These are phyloP conservation scores for Penicillium sp. DNA, from an alignment of 2,329 filamentous ascomycete species.

Conservation along the genomic window DNA sequence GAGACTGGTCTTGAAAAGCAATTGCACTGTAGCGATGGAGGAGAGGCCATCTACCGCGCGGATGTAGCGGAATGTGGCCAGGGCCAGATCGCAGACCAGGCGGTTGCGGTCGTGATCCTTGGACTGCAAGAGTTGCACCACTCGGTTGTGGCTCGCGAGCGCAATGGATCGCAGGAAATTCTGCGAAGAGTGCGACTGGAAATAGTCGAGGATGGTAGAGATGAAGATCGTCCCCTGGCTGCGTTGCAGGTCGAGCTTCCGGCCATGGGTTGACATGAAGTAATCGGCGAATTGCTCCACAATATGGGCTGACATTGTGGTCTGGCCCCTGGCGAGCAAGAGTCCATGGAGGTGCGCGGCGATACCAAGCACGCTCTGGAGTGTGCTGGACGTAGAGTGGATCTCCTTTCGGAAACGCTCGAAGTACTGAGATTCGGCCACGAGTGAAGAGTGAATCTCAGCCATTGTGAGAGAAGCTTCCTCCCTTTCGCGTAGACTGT, in stretches of 20 bases:
- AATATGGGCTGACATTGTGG: conserved; percentile 28
- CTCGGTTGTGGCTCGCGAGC: conserved; percentile 38
- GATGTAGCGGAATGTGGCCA: conserved; percentile 41
- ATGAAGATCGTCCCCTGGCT: conserved; percentile 39
- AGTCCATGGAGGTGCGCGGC: conserved; percentile 41
- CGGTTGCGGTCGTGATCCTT: conserved; percentile 30
- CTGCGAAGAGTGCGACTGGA: conserved; percentile 38
- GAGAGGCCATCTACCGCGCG: conserved; percentile 37
- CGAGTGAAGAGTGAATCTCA: conserved; percentile 51
- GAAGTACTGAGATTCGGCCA: conserved; percentile 49
- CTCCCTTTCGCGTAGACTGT: conserved; percentile 35
- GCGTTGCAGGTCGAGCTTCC: conserved; percentile 19
- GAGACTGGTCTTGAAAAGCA: conserved; percentile 41
- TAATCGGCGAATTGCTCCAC: conserved; percentile 37
- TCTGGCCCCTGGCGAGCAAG: conserved; percentile 33
- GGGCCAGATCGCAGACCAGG: conserved; percentile 38
- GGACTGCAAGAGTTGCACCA: conserved; percentile 34
- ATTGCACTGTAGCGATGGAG: conserved; percentile 37
- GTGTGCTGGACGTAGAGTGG: conserved; percentile 41
- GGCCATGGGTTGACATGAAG: conserved; percentile 39
- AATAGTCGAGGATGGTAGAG: conserved; percentile 38
- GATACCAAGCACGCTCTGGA: conserved; percentile 43
- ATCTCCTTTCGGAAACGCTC: conserved; percentile 45
- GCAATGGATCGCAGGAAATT: conserved; percentile 44
- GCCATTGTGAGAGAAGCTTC: conserved; percentile 39